phyloP scores from a whole-genome alignment of 2,329 filamentous ascomycete genomes.

The Diaporthe batatas region DNA sequence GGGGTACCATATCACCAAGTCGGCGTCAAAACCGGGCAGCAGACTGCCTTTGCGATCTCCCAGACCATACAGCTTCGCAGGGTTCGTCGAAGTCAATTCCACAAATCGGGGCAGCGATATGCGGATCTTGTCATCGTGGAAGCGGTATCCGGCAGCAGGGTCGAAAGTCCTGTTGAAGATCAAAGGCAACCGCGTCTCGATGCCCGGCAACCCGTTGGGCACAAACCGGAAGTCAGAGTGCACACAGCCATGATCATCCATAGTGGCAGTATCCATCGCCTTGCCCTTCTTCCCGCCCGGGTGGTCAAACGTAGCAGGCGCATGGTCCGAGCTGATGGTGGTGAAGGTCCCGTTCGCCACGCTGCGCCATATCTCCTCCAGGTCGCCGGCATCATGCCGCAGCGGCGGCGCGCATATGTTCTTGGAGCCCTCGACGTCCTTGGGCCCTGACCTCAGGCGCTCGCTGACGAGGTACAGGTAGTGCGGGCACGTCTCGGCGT shows the following conservation, averaged over 20 bases:
- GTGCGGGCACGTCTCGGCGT: conserved; percentile 71
- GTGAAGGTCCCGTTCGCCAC: conserved; percentile 68
- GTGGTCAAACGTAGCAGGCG: conserved; percentile 64
- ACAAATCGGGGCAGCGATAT: conserved; percentile 65
- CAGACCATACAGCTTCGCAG: conserved; percentile 70
- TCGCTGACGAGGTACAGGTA: conserved; percentile 68
- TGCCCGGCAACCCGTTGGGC: conserved; percentile 69
- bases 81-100: conserved; percentile 66
- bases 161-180: conserved; percentile 50
- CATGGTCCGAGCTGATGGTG: conserved; percentile 62
- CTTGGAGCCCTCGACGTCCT: conserved; percentile 64
- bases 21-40: conserved; percentile 67
- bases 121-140: conserved; percentile 47
- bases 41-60: conserved; percentile 64
- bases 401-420: conserved; percentile 66
- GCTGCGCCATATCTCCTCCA: conserved; percentile 65
- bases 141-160: conserved; percentile 43
- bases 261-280: conserved; percentile 45
- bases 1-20: conserved; percentile 72
- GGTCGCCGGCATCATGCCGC: conserved; percentile 60
- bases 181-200: conserved; percentile 68
- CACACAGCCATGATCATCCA: conserved; percentile 44
- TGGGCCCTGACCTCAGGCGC: conserved; percentile 46
- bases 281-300: conserved; percentile 48
- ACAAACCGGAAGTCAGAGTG: conserved; percentile 63